Evolutionary conservation across 2,329 filamentous ascomycete genomes (phyloP), one percentile per base, ranked within the genome.

Genomic region (Cercospora citrullina): DNA sequence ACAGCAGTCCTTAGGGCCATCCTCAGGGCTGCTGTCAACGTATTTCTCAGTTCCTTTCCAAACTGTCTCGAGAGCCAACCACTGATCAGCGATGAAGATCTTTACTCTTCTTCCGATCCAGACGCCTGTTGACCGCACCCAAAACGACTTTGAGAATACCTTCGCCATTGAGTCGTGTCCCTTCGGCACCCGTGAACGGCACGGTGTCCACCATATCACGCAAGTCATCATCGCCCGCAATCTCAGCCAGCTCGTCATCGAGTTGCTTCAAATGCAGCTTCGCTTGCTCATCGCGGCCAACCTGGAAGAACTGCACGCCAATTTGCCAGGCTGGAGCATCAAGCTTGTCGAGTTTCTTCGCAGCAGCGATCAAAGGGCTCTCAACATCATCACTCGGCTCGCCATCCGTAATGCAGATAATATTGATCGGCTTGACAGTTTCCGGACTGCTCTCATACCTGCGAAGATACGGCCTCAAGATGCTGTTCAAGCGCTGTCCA

Each of bases 271-370:
- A 83, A 65, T 90, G 88, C 72, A 84, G 80, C 1, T 84, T 83
- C 0, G 94, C 94, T 0, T 79, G 82, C 0, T 81, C 76, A 73
- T 96, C 92, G 60, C 87, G 85, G 66, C 95, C 94, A 55, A 98
- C 91, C 80, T 97, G 94, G 83, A 98, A 96, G 82, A 98, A 98
- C 79, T 98, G 94, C 66, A 98, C 88, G 36, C 94, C 94, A 8
- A 97, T 84, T 81, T 98, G 95, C 84, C 91, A 91, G 0, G 89
- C 85, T 4, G 90, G 88, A 0, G 93, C 93, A 8, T 89, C 85
- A 7, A 91, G 78, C 62, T 80, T 80, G 75, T 95, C 90, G 33
- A 98, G 86, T 75, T 87, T 89, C 78, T 85, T 85, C 0, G 93
- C 94, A 0, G 87, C 84, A 3, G 80, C 78, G 48, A 92, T 82